Conservation (phyloP, 306 rosid species). For the Glycine latifolia region DNA sequence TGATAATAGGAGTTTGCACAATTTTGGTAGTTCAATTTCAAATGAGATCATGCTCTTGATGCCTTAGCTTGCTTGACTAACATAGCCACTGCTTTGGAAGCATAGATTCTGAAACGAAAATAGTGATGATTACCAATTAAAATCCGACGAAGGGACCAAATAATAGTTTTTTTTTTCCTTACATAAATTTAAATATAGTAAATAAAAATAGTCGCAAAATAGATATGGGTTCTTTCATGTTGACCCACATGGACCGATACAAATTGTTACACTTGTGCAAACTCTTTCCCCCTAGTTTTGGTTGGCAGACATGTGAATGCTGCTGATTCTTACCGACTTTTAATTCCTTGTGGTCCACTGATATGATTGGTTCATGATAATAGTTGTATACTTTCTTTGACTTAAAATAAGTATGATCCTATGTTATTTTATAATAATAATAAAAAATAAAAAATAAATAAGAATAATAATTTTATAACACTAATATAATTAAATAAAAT, state of each 20-base stretch:
- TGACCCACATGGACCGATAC: background rate
- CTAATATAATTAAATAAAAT: too few species aligned
- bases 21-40: background rate
- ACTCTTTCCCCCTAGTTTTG: background rate
- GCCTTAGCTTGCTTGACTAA: background rate
- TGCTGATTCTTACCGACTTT: conserved; percentile 36
- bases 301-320: conserved; percentile 15
- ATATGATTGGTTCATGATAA: conserved; percentile 41
- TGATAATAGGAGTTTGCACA: background rate
- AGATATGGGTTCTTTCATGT: background rate
- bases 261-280: background rate
- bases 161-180: background rate
- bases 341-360: conserved; percentile 41
- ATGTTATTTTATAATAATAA: too few species aligned
- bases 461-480: too few species aligned
- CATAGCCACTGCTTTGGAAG: background rate
- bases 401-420: too few species aligned
- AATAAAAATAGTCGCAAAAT: background rate
- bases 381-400: background rate
- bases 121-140: background rate
- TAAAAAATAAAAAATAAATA: too few species aligned
- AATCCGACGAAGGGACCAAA: background rate
- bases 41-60: conserved; percentile 6
- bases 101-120: background rate
- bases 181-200: too few species aligned